phyloP scores from a whole-genome alignment of 495 filamentous ascomycete species.

The Neurospora hispaniola region DNA sequence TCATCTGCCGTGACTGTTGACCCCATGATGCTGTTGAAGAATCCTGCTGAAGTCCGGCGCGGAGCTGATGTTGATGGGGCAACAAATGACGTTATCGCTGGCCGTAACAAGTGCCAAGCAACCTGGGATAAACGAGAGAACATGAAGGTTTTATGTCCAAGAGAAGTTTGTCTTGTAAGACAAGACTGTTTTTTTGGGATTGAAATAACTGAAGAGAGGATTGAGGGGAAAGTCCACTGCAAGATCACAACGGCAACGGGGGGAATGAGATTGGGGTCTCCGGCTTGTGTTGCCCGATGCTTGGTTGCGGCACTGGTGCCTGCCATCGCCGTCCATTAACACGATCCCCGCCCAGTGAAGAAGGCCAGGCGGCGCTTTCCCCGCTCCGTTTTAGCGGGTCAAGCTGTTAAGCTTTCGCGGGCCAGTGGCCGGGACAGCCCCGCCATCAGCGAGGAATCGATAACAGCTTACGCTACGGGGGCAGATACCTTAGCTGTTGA shows the following conservation, averaged over 20 bases:
- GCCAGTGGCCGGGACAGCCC: background rate
- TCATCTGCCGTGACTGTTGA: conserved; percentile 40
- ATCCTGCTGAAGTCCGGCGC: conserved; percentile 2
- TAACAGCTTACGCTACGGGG: background rate
- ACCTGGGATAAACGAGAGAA: conserved; percentile 64
- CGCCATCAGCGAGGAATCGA: background rate
- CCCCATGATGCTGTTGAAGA: conserved; percentile 29
- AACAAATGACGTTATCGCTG: conserved; percentile 12
- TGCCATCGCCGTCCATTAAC: background rate
- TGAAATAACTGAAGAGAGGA: background rate
- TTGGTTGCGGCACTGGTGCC: background rate
- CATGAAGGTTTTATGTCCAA: conserved; percentile 37
- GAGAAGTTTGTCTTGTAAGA: background rate
- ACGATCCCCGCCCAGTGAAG: background rate
- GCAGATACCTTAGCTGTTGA: background rate
- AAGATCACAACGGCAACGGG: background rate
- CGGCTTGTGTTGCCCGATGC: background rate
- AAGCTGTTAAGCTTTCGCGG: background rate
- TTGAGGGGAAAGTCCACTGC: background rate
- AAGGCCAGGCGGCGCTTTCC: background rate
- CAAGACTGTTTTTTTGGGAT: too few relatives aligned
- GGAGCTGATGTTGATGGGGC: conserved; percentile 8
- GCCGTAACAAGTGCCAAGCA: conserved; percentile 58
- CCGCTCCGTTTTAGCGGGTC: background rate
- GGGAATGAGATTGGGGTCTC: background rate